These are phyloP conservation scores for Chimonanthus praecox DNA, from an alignment of 164 flowering plant genomes.

Conservation along the genomic window DNA sequence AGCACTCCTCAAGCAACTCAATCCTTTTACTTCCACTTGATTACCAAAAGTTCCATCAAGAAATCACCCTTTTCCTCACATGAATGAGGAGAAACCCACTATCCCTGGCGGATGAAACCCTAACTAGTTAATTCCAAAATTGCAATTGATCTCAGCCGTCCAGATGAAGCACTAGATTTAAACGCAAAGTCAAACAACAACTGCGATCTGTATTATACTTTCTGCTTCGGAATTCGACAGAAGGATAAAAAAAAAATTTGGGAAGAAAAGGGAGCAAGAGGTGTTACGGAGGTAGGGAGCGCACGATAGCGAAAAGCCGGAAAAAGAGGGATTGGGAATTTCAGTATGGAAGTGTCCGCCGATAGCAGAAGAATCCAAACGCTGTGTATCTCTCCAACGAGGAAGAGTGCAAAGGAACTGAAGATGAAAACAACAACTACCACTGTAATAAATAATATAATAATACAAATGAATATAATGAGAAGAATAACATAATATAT, in stretches of 20 bases:
- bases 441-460: no score
- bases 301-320: slow-evolving; percentile 8
- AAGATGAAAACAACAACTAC: no score
- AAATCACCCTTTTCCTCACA: not conserved
- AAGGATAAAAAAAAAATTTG: not conserved
- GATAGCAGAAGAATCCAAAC: not conserved
- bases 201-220: no score
- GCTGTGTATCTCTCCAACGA: not conserved
- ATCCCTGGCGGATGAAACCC: slow-evolving; percentile 1
- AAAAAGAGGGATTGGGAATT: not conserved
- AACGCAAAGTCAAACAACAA: not conserved
- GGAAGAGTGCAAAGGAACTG: not conserved
- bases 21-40: slow-evolving; percentile 3
- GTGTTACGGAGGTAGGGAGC: not conserved
- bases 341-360: slow-evolving; percentile 1
- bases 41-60: not conserved
- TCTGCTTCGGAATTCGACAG: not conserved
- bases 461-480: no score
- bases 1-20: not conserved
- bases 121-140: not conserved
- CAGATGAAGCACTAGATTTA: not conserved
- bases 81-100: not conserved
- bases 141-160: not conserved
- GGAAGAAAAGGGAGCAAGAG: not conserved
- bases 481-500: no score